A percentile compares a stretch with the other conserved stretches of the same genome.
Conservation (phyloP, 1,139 yeast genomes). For the Kodamaea suecica region DNA sequence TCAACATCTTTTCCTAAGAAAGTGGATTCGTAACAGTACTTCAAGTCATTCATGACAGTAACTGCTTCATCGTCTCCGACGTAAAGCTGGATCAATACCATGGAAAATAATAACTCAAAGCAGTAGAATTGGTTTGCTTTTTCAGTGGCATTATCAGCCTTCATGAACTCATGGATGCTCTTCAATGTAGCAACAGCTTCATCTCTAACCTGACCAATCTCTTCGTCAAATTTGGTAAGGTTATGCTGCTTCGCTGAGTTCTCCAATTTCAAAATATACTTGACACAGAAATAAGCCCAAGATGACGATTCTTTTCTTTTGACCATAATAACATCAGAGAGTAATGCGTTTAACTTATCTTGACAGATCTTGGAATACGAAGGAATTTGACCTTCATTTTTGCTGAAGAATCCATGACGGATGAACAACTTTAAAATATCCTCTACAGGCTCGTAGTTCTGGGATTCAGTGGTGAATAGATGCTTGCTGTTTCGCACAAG, state of each 20-base stretch:
- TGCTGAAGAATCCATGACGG: conserved; percentile 53
- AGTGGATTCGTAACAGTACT: conserved; percentile 45
- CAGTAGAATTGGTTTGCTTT: conserved; percentile 29
- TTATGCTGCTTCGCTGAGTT: conserved; percentile 24
- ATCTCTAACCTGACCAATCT: conserved; percentile 44
- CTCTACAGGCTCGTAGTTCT: conserved; percentile 40
- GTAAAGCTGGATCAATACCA: conserved; percentile 75
- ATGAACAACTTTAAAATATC: conserved; percentile 51
- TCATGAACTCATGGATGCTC: conserved; percentile 35
- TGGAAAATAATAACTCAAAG: conserved; percentile 73
- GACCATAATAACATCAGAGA: conserved; percentile 54
- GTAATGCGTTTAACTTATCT: conserved; percentile 63
- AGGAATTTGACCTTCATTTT: conserved; percentile 15
- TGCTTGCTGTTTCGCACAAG: conserved; percentile 51
- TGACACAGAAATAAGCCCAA: conserved; percentile 55
- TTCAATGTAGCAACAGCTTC: conserved; percentile 52
- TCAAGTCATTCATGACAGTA: conserved; percentile 69
- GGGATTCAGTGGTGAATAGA: conserved; percentile 13
- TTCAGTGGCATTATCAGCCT: conserved; percentile 11
- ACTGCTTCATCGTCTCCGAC: conserved; percentile 80
- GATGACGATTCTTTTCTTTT: conserved; percentile 45
- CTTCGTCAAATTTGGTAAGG: conserved; percentile 53
- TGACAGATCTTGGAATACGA: conserved; percentile 38
- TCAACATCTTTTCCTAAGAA: conserved; percentile 23
- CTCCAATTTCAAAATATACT: conserved; percentile 28